Evolutionary conservation across 129 eudicot genomes (phyloP).

Genomic region (Flaveria brownii): DNA sequence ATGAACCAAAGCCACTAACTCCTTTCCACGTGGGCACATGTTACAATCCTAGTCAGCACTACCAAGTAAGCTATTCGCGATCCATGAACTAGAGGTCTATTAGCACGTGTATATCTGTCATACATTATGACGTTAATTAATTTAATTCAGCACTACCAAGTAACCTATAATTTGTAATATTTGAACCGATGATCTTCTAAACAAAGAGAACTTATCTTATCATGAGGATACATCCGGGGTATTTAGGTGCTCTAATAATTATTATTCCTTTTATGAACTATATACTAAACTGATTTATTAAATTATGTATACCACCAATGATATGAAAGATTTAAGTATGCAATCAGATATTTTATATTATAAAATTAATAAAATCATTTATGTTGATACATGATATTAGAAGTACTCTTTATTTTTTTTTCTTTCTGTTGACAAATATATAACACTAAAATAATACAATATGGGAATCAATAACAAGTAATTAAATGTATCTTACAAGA

Average conservation of each 20-base stretch:
- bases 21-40: background rate
- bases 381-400: background rate
- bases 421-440: background rate
- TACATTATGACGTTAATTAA: too few species aligned
- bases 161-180: too few species aligned
- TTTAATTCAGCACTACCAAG: too few species aligned
- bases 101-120: too few species aligned
- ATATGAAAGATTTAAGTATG: background rate
- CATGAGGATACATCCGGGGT: too few species aligned
- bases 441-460: background rate
- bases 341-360: background rate
- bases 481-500: slow-evolving; percentile 14
- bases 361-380: background rate
- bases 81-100: too few species aligned
- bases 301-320: too few species aligned
- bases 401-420: background rate
- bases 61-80: background rate
- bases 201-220: too few species aligned
- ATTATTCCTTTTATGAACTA: too few species aligned
- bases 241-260: too few species aligned
- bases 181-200: too few species aligned
- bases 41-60: background rate
- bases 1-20: background rate
- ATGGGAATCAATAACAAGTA: background rate
- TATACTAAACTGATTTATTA: too few species aligned